Base-by-base conservation (phyloP, 768 basidiomycete species). In the Psilocybe sp. region DNA sequence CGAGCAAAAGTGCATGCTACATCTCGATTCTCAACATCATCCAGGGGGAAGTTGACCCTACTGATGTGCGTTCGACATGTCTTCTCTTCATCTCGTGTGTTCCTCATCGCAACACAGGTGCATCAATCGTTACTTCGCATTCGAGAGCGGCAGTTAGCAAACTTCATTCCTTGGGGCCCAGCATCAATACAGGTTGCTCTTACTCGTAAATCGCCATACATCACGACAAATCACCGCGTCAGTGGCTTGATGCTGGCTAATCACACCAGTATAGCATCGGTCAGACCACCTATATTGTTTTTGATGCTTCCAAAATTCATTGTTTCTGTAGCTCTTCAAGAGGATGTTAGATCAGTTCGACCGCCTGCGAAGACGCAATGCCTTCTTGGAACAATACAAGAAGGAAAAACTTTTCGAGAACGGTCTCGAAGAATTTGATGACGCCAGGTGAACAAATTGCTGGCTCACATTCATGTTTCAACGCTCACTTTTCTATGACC, bases 141-240 rank as follows among this genome's bases (percentile, higher is more conserved):
- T 59, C 87, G 97, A 37, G 97, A 99, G 69, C 83, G 97, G 20
- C 92, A 97, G 60, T 77, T 98, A 19, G 97, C 97, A 13, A 95
- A 91, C 63, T 98, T 99, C 66, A 98, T 99, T 54, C 97, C 97
- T 5, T 99, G 97, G 97, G 97, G 97, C 11, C 97, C 97, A 0
- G 95, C 95, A 4, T 95, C 93, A 33, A 96, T 97, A 60, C 97
- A 99, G 69, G 96, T 99, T 6, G 96, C 97, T 5, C 71, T 98
- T 52, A 97, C 95, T 1, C 85, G 91, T 50, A 85, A 82, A 59
- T 94, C 92, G 13, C 94, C 93, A 5, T 96, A 96, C 62, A 73
- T 97, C 46, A 77, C 83, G 4, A 85, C 89, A 35, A 89, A 87
- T 60, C 94, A 99, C 67, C 87, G 95, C 11, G 95, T 98, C 49